phyloP scores from a whole-genome alignment of 129 eudicot genomes.

The Centrapalus pauciflorus region DNA sequence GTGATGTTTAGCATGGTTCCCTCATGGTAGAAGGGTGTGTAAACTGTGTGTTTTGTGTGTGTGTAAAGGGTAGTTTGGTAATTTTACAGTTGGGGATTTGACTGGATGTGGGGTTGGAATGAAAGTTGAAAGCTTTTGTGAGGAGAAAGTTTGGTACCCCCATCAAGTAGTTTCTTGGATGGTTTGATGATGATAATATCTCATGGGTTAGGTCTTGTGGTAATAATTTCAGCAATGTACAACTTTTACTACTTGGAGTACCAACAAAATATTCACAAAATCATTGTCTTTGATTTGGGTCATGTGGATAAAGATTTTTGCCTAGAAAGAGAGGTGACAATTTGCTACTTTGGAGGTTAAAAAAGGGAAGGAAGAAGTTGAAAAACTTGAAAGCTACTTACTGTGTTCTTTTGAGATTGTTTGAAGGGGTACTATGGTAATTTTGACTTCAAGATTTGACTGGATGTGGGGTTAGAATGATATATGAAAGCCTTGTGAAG shows the following conservation, averaged over 20 bases:
- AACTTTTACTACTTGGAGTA: not conserved
- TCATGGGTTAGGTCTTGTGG: conserved; percentile 8
- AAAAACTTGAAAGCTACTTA: conserved; percentile 6
- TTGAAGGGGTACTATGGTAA: conserved; percentile 17
- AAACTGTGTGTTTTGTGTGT: not conserved
- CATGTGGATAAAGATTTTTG: conserved; percentile 1
- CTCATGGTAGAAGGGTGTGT: no score
- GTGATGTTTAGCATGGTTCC: not conserved
- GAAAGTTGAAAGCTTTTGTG: conserved; percentile 9
- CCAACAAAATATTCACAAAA: not conserved
- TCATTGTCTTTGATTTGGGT: conserved; percentile 14
- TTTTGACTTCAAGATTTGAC: conserved; percentile 7
- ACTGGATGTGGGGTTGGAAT: no score
- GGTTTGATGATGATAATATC: not conserved
- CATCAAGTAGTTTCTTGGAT: conserved; percentile 21
- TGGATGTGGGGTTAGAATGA: conserved; percentile 22
- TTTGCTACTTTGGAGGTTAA: not conserved
- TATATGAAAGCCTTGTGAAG: conserved; percentile 15
- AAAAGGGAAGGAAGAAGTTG: not conserved
- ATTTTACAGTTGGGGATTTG: not conserved
- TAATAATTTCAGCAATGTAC: conserved; percentile 5
- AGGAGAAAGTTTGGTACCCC: conserved; percentile 9
- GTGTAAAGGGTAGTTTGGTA: conserved; percentile 9
- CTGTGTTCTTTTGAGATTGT: not conserved
- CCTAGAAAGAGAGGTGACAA: not conserved